Conservation (phyloP, 306 rosid genomes). For the Dryas octopetala region DNA sequence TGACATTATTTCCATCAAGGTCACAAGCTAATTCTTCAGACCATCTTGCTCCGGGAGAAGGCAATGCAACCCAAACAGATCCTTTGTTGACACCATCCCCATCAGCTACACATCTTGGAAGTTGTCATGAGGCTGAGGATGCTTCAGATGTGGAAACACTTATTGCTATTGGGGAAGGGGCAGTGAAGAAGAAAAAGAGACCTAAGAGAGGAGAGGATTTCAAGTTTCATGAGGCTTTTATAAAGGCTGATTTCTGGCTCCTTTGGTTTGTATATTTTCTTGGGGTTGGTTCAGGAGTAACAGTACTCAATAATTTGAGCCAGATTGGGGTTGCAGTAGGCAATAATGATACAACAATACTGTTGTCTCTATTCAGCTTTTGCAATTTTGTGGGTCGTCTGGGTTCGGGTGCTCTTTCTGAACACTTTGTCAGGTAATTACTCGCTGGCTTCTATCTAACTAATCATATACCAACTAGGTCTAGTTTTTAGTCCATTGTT, state of each 20-base stretch:
- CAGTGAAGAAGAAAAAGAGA: conserved; percentile 63
- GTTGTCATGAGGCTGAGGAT: conserved; percentile 55
- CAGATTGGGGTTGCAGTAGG: conserved; percentile 85
- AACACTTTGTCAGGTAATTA: conserved; percentile 76
- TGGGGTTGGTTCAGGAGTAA: conserved; percentile 75
- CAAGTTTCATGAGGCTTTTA: conserved; percentile 57
- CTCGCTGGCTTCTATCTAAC: conserved; percentile 4
- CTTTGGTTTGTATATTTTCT: conserved; percentile 74
- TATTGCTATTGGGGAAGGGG: conserved; percentile 88
- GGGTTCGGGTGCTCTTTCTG: conserved; percentile 79
- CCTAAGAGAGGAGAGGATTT: conserved; percentile 94
- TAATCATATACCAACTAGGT: not conserved
- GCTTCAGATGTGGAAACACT: conserved; percentile 66
- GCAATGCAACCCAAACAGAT: conserved; percentile 33
- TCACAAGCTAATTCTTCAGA: conserved; percentile 41
- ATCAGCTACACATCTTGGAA: conserved; percentile 49
- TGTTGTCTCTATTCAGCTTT: conserved; percentile 75
- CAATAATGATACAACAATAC: conserved; percentile 51
- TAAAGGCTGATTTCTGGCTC: conserved; percentile 95
- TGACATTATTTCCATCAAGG: conserved; percentile 64
- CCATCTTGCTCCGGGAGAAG: conserved; percentile 36
- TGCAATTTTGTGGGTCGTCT: conserved; percentile 80
- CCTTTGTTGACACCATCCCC: conserved; percentile 68
- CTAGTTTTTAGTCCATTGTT: not conserved
- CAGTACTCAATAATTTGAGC: conserved; percentile 83